Conservation (phyloP, 2,329 filamentous ascomycete genomes). For the Aspergillus sp. region DNA sequence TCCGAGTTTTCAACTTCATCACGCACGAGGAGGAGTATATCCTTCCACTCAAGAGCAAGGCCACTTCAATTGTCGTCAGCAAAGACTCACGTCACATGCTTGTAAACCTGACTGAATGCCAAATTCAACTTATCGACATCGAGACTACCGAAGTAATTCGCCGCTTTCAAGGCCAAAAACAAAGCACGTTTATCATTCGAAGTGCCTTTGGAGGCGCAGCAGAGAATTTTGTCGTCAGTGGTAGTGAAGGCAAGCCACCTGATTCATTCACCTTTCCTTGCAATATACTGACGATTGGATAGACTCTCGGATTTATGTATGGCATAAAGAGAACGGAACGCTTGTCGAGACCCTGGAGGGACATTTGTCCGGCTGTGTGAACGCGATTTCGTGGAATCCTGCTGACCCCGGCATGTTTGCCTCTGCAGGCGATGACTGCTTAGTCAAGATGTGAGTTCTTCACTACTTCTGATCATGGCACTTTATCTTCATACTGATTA, state of each 20-base stretch:
- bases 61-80: slow-evolving; percentile 82
- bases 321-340: slow-evolving; percentile 82
- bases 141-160: slow-evolving; percentile 72
- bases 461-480: not conserved
- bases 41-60: slow-evolving; percentile 68
- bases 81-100: slow-evolving; percentile 79
- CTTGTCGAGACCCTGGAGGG: slow-evolving; percentile 77
- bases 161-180: slow-evolving; percentile 74
- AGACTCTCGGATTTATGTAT: slow-evolving; percentile 79
- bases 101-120: slow-evolving; percentile 77
- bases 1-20: slow-evolving; percentile 82
- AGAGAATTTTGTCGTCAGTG: slow-evolving; percentile 88
- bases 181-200: slow-evolving; percentile 78
- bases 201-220: slow-evolving; percentile 85
- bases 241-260: slow-evolving; percentile 74
- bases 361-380: slow-evolving; percentile 76
- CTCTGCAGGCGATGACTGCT: slow-evolving; percentile 85
- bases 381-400: slow-evolving; percentile 89
- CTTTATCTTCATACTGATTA: slow-evolving; percentile 12
- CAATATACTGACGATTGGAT: slow-evolving; percentile 26
- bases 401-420: slow-evolving; percentile 81
- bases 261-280: not conserved
- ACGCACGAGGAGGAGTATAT: slow-evolving; percentile 76
- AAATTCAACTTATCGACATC: slow-evolving; percentile 79
- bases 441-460: slow-evolving; percentile 76